Base-by-base conservation (phyloP, 75 land plant genomes). In the Cryptomeria japonica region DNA sequence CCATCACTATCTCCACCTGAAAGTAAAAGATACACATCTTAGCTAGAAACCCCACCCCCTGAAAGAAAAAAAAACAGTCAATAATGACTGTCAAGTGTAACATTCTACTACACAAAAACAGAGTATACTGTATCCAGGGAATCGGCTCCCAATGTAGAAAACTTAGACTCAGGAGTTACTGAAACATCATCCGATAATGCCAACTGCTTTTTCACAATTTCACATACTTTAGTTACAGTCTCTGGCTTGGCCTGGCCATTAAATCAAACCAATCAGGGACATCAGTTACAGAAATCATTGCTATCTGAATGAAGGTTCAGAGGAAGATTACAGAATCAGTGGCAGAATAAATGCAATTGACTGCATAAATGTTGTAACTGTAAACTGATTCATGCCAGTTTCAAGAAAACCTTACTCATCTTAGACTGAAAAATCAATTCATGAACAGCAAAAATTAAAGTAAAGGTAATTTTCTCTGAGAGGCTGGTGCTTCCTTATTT, bases 1-100 rank as follows among this genome's bases (percentile, higher is more conserved):
- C 93, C 98, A 96, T 96, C 85, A 96, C 95, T 82, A 96, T 94
- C 90, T 96, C 96, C 87, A 95, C 93, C 95, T 95, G 47, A 34
- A 55, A 7, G 36, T 8, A 88, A 7, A 34, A 31, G 12, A 2
- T 16, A 72, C 41, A 15, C 31, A 75, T 25, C 15, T 73, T 44
- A 90, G 79, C n/a, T 18, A 16, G 37, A 76, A 79, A 2, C n/a
- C 76, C 47, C 47, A 5, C 47, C 47, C 47, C 47, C 47, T 0
- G 3, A 8, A 44, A 14, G 0, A 53, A 77, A 1, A 36, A 77
- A 14, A 31, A 32, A 15, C 14, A 13, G 11, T 32, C 25, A 49
- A 86, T 22, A 56, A 42, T 55, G 18, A 55, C 64, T 25, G n/a
- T 22, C 42, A 73, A 37, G 25, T 12, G 18, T 80, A 89, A 87